Base-by-base conservation (phyloP, 345 rosid species). In the Eucalyptus sp. region DNA sequence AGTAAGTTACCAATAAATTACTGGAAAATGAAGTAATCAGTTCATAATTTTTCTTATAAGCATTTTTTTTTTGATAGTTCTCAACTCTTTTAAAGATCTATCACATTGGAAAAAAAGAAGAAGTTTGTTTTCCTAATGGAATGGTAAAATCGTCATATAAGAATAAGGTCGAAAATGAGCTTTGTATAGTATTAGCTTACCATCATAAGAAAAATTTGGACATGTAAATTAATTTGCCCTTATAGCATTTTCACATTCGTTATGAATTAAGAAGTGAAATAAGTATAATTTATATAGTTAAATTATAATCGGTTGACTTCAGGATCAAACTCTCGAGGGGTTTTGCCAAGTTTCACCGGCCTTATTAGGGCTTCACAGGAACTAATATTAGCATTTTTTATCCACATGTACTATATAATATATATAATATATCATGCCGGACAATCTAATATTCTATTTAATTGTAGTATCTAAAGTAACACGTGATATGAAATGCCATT, bases 21-120 rank as follows among this genome's bases (percentile, higher is more conserved):
- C 4, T 1, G 1, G 13, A 37, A 33, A 33, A 33, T 5, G 24
- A 71, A 71, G 44, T 10, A 10, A 71, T 37, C 2, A 0, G 2
- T 8, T 17, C 44, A 33, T 33, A 68, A 10, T 9, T 10, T 33
- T 68, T 68, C 25, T 33, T 68, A 9, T 18, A 37, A 37, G 2
- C 20, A 33, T 37, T 71, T 71, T 33, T 71, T 33, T 29, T 68
- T 33, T 1, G 7, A 33, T 4, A 5, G 1, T 71, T 71, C 25
- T 71, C 4, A 1, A 1, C 81, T 71, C 43, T 33, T 68, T 71
- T 71, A 18, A 37, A 71, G 5, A 71, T 9, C 24, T 33, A 10
- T 71, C 37, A 33, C 7, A 10, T 17, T 18, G 25, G 11, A 2
- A 71, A 68, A 33, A 3, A 3, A 52, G 24, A 18, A 52, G 4